Conservation (phyloP, 192 early-diverging fungal genomes). For the Gorgonomyces haynaldii region DNA sequence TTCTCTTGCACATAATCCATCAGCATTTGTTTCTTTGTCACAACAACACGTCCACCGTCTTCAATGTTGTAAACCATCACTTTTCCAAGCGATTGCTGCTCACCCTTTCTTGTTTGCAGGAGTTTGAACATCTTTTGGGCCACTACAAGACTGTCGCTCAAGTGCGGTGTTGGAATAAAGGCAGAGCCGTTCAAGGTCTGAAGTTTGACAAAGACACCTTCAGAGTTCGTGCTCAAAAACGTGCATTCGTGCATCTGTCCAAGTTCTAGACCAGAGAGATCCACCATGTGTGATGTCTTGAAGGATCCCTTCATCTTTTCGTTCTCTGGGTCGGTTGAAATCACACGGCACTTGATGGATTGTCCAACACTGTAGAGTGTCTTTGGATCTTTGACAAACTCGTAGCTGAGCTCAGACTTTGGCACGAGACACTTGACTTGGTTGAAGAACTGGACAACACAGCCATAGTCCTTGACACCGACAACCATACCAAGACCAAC, state of each 20-base stretch:
- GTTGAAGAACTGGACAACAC: conserved; percentile 70
- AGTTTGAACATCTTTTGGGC: conserved; percentile 14
- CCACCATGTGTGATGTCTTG: conserved; percentile 28
- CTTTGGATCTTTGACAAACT: conserved; percentile 38
- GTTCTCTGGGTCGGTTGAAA: conserved; percentile 39
- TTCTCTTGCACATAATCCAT: conserved; percentile 46
- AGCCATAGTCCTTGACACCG: conserved; percentile 48
- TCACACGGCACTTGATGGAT: conserved; percentile 60
- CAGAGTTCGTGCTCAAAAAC: not conserved
- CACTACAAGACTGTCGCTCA: conserved; percentile 3
- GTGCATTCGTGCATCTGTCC: not conserved
- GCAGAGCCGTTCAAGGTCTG: not conserved
- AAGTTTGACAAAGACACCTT: conserved; percentile 1
- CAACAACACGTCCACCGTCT: conserved; percentile 30
- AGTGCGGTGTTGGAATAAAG: not conserved
- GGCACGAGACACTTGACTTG: conserved; percentile 59
- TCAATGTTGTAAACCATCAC: conserved; percentile 47
- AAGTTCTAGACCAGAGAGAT: not conserved
- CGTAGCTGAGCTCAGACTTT: conserved; percentile 42
- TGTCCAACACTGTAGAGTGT: conserved; percentile 64
- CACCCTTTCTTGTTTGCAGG: conserved; percentile 24
- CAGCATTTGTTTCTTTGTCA: conserved; percentile 54
- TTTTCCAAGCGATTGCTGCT: conserved; percentile 31
- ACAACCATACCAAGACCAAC: conserved; percentile 55
- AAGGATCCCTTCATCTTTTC: conserved; percentile 59